phyloP scores from a whole-genome alignment of 2,329 filamentous ascomycete species.

The Penicillium paneum region DNA sequence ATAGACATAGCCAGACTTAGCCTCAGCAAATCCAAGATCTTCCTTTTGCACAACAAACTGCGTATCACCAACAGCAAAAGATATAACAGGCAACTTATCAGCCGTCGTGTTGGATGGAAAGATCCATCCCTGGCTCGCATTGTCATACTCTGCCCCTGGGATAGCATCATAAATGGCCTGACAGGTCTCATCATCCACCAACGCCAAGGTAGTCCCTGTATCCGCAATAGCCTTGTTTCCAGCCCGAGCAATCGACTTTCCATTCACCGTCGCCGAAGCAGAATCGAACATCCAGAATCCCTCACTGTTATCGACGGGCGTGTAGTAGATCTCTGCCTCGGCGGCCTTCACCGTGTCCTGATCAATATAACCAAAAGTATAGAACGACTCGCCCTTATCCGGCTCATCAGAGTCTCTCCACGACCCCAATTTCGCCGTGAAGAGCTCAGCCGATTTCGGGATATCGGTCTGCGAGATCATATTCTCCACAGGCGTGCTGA shows the following conservation, averaged over 20 bases:
- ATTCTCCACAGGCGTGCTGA: conserved; percentile 65
- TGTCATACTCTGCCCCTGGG: conserved; percentile 57
- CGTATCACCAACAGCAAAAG: conserved; percentile 61
- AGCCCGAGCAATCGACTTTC: conserved; percentile 48
- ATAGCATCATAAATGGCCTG: conserved; percentile 63
- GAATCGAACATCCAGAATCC: conserved; percentile 69
- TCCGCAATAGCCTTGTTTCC: conserved; percentile 68
- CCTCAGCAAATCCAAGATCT: conserved; percentile 58
- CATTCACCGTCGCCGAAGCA: conserved; percentile 56
- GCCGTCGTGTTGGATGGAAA: conserved; percentile 55
- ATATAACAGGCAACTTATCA: conserved; percentile 58
- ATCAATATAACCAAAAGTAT: conserved; percentile 72
- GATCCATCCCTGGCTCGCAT: conserved; percentile 59
- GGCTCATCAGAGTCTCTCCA: conserved; percentile 49
- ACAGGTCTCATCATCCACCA: conserved; percentile 61
- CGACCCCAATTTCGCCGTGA: conserved; percentile 62
- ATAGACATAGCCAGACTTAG: conserved; percentile 56
- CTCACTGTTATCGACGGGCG: conserved; percentile 59
- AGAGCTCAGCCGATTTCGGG: conserved; percentile 54
- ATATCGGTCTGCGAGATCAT: conserved; percentile 61
- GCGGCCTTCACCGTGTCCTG: conserved; percentile 56
- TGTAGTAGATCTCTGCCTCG: conserved; percentile 57
- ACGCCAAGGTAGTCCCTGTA: conserved; percentile 66
- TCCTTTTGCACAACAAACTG: conserved; percentile 62
- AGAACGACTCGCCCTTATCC: conserved; percentile 56